Base-by-base conservation (phyloP, 306 rosid genomes). In the Malus orientalis region DNA sequence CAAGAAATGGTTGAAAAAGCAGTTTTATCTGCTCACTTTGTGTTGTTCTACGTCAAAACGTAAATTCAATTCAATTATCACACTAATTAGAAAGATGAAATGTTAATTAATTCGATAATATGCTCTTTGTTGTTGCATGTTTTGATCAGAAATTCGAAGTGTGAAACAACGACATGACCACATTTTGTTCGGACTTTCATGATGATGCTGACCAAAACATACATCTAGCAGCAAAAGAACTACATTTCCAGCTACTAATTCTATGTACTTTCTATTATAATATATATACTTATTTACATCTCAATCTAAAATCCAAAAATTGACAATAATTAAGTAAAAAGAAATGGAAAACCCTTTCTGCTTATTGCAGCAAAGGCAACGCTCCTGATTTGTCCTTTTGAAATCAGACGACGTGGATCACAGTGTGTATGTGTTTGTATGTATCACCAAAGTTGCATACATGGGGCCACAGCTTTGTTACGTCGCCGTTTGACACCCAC, bases 401-500 rank as follows among this genome's bases (percentile, higher is more conserved):
- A 40, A 44, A 5, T 59, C 27, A 0, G n/a, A 44, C 16, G 77
- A 74, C 77, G 69, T 61, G 69, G 77, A 74, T 74, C 70, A 18
- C 55, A 15, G 60, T 27, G 60, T 18, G 5, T 5, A 53, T 2
- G 29, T 51, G 53, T 27, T 19, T 74, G 70, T 27, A 22, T 11
- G 69, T 19, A 61, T 74, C 29, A 11, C 9, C 19, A 74, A 18
- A 60, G 69, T 23, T 4, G 64, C 54, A 42, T 53, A 5, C 47
- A 71, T 42, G 27, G 27, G 32, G 19, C 29, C 29, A 13, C 3
- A 63, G 11, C 68, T 16, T 30, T 30, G 68, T 22, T 27, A 22
- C 42, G 68, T 27, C 66, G 36, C 38, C 19, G 66, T 61, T 11
- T 61, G 29, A 61, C 1, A 2, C 36, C 33, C 20, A 15, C 8